Evolutionary conservation across 1,139 yeast species (phyloP).

Genomic region (Blastobotrys persicus): DNA sequence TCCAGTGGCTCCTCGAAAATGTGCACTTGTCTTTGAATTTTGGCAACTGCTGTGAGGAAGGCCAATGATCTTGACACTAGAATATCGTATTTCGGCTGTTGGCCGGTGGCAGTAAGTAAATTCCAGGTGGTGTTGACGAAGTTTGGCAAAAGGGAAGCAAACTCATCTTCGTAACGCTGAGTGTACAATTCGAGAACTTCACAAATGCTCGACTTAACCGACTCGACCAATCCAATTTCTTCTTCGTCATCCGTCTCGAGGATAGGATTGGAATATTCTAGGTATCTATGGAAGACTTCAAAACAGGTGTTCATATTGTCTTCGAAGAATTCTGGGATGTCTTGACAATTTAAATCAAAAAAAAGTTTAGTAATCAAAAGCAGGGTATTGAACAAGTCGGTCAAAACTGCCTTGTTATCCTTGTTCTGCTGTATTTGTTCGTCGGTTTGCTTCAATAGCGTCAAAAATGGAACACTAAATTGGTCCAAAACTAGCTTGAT

Average conservation of each 20-base stretch:
- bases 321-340: conserved; percentile 96
- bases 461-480: conserved; percentile 79
- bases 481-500: conserved; percentile 82
- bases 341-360: conserved; percentile 94
- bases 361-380: conserved; percentile 73
- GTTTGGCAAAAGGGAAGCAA: conserved; percentile 68
- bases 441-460: conserved; percentile 65
- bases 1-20: conserved; percentile 70
- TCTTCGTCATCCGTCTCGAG: conserved; percentile 63
- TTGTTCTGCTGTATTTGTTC: conserved; percentile 52
- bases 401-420: conserved; percentile 46
- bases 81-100: conserved; percentile 77
- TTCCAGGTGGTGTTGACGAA: conserved; percentile 86
- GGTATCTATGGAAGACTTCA: conserved; percentile 77
- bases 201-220: conserved; percentile 77
- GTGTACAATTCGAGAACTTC: conserved; percentile 84
- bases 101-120: conserved; percentile 62
- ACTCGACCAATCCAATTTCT: conserved; percentile 67
- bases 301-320: conserved; percentile 79
- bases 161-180: conserved; percentile 88
- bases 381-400: conserved; percentile 65
- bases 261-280: conserved; percentile 56
- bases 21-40: conserved; percentile 58
- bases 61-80: conserved; percentile 77
- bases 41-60: conserved; percentile 79